Evolutionary conservation across 495 filamentous ascomycete species (phyloP).

Genomic region (Penicillium atrosanguineum): DNA sequence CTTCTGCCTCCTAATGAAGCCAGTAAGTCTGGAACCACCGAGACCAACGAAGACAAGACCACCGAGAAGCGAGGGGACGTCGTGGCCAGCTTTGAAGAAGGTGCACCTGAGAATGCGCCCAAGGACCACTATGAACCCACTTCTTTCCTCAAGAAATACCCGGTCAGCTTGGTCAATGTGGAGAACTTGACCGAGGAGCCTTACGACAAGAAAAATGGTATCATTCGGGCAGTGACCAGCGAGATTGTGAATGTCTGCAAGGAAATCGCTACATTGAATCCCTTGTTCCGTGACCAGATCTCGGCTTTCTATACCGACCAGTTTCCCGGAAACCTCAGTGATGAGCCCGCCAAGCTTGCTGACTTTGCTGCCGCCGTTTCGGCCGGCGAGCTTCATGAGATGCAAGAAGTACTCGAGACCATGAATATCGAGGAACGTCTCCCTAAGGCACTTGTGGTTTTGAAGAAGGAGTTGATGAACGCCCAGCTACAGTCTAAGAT

Average conservation of each 20-base stretch:
- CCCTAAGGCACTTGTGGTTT: constrained; percentile 81
- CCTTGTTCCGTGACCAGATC: constrained; percentile 96
- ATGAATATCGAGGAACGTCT: constrained; percentile 88
- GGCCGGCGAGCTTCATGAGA: constrained; percentile 81
- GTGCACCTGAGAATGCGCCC: constrained; percentile 35
- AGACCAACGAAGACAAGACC: constrained; percentile 54
- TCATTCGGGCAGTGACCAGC: constrained; percentile 86
- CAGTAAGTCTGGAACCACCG: constrained; percentile 21
- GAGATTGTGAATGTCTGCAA: constrained; percentile 99
- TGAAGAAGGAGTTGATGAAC: constrained; percentile 98
- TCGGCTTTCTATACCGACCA: constrained; percentile 95
- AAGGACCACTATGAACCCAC: constrained; percentile 78
- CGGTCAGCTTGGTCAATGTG: constrained; percentile 89
- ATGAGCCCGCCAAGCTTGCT: constrained; percentile 90
- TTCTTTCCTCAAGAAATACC: constrained; percentile 84
- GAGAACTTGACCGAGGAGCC: constrained; percentile 88
- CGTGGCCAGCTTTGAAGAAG: constrained; percentile 96
- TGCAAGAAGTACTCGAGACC: constrained; percentile 89
- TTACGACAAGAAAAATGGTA: constrained; percentile 80
- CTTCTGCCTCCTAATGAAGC: constrained; percentile 65
- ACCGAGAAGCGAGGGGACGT: constrained; percentile 84
- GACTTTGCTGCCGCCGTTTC: constrained; percentile 97
- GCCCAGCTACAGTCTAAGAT: constrained; percentile 97
- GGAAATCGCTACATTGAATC: constrained; percentile 89
- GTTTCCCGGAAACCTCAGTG: constrained; percentile 87